Percentiles rank a stretch among this genome's conserved stretches.
Evolutionary conservation across 164 flowering plant genomes (phyloP).

Genomic region (Aristolochia contorta): DNA sequence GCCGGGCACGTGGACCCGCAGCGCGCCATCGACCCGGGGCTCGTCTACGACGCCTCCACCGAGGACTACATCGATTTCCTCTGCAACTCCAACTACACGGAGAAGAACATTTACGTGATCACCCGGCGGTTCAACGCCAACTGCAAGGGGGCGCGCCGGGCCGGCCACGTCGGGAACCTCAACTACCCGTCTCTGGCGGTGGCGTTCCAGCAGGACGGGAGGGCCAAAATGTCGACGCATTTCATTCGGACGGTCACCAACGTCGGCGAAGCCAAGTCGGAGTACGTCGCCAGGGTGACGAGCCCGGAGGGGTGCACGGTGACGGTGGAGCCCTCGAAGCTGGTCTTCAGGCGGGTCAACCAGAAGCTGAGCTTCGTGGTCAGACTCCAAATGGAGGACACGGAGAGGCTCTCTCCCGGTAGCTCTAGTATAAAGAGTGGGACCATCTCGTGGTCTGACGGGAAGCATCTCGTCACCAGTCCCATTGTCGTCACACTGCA

Average conservation of each 20-base stretch:
- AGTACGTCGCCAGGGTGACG: slow-evolving; percentile 34
- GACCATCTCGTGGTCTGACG: slow-evolving; percentile 64
- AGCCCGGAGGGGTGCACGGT: slow-evolving; percentile 52
- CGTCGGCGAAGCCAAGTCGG: slow-evolving; percentile 58
- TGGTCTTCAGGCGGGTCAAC: slow-evolving; percentile 55
- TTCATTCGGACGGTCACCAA: slow-evolving; percentile 75
- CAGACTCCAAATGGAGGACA: slow-evolving; percentile 46
- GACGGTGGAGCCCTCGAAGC: slow-evolving; percentile 57
- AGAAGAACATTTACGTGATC: slow-evolving; percentile 37
- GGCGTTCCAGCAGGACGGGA: slow-evolving; percentile 60
- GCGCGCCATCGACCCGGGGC: slow-evolving; percentile 84
- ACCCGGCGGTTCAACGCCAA: slow-evolving; percentile 52
- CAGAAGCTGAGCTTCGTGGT: slow-evolving; percentile 68
- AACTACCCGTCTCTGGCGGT: slow-evolving; percentile 78
- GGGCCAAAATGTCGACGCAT: slow-evolving; percentile 55
- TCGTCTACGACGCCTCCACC: slow-evolving; percentile 52
- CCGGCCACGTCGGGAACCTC: slow-evolving; percentile 72
- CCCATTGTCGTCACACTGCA: slow-evolving; percentile 83
- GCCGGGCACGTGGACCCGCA: slow-evolving; percentile 88
- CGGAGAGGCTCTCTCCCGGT: slow-evolving; percentile 53
- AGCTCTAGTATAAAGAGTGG: slow-evolving; percentile 48
- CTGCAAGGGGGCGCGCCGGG: slow-evolving; percentile 45
- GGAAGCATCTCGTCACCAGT: slow-evolving; percentile 66
- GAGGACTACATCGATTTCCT: slow-evolving; percentile 72
- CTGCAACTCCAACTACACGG: slow-evolving; percentile 72